Base-by-base conservation (phyloP, 2,329 filamentous ascomycete genomes). In the Botrytis deweyae region DNA sequence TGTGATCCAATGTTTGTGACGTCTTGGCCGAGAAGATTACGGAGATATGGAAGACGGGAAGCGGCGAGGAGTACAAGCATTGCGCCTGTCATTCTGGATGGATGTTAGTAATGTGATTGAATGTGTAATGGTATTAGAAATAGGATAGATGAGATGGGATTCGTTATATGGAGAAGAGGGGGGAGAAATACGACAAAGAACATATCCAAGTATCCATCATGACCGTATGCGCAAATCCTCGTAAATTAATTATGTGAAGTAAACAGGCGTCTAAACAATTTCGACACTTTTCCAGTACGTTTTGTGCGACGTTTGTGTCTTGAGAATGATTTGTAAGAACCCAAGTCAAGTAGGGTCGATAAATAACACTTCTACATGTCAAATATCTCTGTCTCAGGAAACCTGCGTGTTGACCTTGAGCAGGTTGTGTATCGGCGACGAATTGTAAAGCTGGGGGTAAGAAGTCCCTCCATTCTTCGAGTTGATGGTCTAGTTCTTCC, bases 181-280 rank as follows among this genome's bases (percentile, higher is more conserved):
- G 44, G 12, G 12, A 20, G 44, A n/a, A n/a, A 38, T n/a, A 87
- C 86, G 85, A 87, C 0, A 88, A 76, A 0, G 86, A 86, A 64
- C 86, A 88, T 36, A 88, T 87, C 86, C 86, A 88, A 0, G 86
- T 87, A 76, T 88, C 86, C 1, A 88, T 83, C 49, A 88, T 78
- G 0, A 88, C 83, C 0, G 86, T 88, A 66, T 88, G 86, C 0
- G 84, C 81, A 72, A 86, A 87, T 0, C 84, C 83, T 36, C 84
- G 77, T 5, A 88, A 75, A 58, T 87, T 86, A 59, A 86, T 78
- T 0, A 87, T 85, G 70, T 88, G 86, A 58, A 87, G 75, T 22
- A 85, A 76, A 46, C 85, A 87, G 0, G 86, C 84, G 70, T 87
- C 84, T 0, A 87, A 78, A 58, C 85, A 87, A 0, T 83, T 79